Conservation (phyloP, 2,329 filamentous ascomycete species). For the Trichophyton simii region DNA sequence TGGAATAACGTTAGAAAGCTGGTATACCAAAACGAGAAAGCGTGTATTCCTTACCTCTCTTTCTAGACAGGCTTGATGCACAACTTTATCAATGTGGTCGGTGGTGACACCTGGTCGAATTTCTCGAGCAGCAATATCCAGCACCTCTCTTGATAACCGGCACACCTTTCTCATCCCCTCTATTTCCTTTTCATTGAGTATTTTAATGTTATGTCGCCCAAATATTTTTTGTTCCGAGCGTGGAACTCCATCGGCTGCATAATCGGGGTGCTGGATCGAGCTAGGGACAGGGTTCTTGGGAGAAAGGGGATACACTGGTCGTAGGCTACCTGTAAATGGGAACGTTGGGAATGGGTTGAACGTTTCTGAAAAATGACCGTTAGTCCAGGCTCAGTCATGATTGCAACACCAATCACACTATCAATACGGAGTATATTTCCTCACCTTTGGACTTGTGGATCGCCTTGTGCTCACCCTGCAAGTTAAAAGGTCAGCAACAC, state of each 20-base stretch:
- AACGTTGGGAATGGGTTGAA: conserved; percentile 91
- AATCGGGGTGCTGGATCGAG: conserved; percentile 73
- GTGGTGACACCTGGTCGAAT: conserved; percentile 86
- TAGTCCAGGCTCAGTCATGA: not conserved
- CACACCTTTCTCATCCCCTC: conserved; percentile 91
- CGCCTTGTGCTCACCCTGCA: conserved; percentile 66
- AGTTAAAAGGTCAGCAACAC: conserved; percentile 4
- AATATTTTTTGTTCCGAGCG: conserved; percentile 51
- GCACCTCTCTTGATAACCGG: conserved; percentile 70
- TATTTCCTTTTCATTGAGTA: conserved; percentile 66
- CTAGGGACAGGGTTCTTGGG: conserved; percentile 60
- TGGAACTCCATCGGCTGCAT: conserved; percentile 70
- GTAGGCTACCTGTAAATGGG: conserved; percentile 64
- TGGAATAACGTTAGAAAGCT: conserved; percentile 27
- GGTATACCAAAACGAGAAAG: conserved; percentile 6
- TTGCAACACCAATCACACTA: conserved; percentile 47
- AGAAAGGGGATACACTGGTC: conserved; percentile 80
- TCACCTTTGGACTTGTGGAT: conserved; percentile 71
- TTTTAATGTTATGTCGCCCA: conserved; percentile 67
- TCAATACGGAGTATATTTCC: conserved; percentile 15
- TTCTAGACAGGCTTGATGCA: conserved; percentile 89
- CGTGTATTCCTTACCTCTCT: conserved; percentile 56
- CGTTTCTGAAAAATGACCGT: conserved; percentile 62
- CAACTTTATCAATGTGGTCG: conserved; percentile 86
- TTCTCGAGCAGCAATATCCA: conserved; percentile 79